Base-by-base conservation (phyloP, 495 filamentous ascomycete genomes). In the Aspergillus sparsus region DNA sequence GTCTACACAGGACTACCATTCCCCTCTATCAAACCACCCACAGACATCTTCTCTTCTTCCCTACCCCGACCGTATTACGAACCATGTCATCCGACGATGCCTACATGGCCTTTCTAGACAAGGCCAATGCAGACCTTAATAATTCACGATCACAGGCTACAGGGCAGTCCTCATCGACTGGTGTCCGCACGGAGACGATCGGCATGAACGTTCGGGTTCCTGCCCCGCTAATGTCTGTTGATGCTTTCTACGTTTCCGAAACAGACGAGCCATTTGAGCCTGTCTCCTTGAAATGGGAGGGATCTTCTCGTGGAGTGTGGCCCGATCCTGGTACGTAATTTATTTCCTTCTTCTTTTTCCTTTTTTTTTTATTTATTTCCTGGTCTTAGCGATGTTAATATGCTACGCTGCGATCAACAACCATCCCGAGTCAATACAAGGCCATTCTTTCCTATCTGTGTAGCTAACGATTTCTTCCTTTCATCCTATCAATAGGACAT, bases 191-290 rank as follows among this genome's bases (percentile, higher is more conserved):
- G 36, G 72, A 85, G 65, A 74, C 84, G 27, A 77, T 82, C 6
- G 77, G 87, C 58, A 63, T 63, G 18, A 64, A 66, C 49, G 66
- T 72, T 50, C 63, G 66, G 12, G 75, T 93, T 47, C 91, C 91
- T 0, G 66, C 71, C 16, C 71, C 74, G 16, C 73, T 95, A 59
- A 68, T 77, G 62, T 74, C 77, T 4, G 75, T 85, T 33, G 83
- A 89, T 56, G 80, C 74, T 49, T 88, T 85, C 66, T 95, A 93
- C 71, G 70, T 83, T 5, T 92, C 87, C 55, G 92, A 96, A 58
- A 82, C 89, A 6, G 92, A 96, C 73, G 89, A 93, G 75, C 88
- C 88, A 37, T 96, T 93, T 71, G 86, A 87, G 68, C 83, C 85
- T 2, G 90, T 96, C 5, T 81, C 77, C 52, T 66, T 96, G 63